A percentile compares a stretch with the other conserved stretches of the same genome.
Evolutionary conservation across 345 rosid species (phyloP).

Genomic region (Boechera divaricarpa): DNA sequence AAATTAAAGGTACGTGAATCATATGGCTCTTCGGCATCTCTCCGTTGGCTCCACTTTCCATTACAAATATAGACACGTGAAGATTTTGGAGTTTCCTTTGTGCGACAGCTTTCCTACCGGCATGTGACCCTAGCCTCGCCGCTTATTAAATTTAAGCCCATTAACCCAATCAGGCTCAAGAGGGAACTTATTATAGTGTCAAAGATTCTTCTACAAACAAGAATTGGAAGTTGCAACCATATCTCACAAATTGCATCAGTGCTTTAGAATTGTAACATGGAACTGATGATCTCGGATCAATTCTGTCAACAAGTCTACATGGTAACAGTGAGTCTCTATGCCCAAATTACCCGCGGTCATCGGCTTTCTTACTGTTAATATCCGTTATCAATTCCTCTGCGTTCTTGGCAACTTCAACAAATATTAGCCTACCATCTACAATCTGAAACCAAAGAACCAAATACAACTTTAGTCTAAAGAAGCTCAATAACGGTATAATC

Average conservation of each 20-base stretch:
- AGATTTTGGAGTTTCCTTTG: not conserved
- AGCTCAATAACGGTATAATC: not conserved
- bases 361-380: not conserved
- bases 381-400: not conserved
- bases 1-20: slow-evolving; percentile 20
- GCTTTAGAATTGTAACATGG: not conserved
- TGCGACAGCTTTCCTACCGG: slow-evolving; percentile 16
- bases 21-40: slow-evolving; percentile 13
- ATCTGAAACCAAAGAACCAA: slow-evolving; percentile 40
- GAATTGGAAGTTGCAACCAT: not conserved
- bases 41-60: slow-evolving; percentile 28
- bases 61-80: not conserved
- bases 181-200: not conserved
- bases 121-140: not conserved
- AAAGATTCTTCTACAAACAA: not conserved
- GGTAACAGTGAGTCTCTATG: not conserved
- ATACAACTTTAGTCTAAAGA: not conserved
- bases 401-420: slow-evolving; percentile 61
- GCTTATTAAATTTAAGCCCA: not conserved
- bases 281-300: not conserved
- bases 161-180: not conserved
- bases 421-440: slow-evolving; percentile 57
- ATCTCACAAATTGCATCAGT: slow-evolving; percentile 3
- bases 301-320: not conserved
- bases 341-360: not conserved